These are phyloP conservation scores for Trichophyton mentagrophytes DNA, from an alignment of 2,329 filamentous ascomycete species.

Conservation along the genomic window DNA sequence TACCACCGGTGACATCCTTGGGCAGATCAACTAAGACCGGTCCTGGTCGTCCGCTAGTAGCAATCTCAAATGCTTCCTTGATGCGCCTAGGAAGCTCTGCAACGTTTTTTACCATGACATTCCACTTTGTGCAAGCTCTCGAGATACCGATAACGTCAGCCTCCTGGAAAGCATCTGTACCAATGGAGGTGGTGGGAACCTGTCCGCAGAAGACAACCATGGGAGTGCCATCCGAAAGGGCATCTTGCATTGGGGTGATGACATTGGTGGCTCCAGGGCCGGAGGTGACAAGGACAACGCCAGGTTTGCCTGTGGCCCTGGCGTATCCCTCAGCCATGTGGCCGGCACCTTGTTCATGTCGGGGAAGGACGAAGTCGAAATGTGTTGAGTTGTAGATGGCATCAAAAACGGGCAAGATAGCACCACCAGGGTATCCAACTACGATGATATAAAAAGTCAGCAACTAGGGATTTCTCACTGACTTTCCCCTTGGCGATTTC, in stretches of 20 bases:
- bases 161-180: slow-evolving; percentile 94
- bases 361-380: slow-evolving; percentile 89
- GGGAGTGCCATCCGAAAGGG: slow-evolving; percentile 85
- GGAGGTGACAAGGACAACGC: slow-evolving; percentile 92
- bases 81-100: slow-evolving; percentile 86
- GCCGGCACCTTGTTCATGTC: slow-evolving; percentile 93
- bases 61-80: slow-evolving; percentile 97
- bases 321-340: slow-evolving; percentile 99
- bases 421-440: slow-evolving; percentile 87
- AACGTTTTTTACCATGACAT: slow-evolving; percentile 93
- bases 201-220: slow-evolving; percentile 94
- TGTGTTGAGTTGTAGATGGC: slow-evolving; percentile 97
- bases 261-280: slow-evolving; percentile 95
- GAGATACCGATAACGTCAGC: slow-evolving; percentile 91
- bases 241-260: slow-evolving; percentile 91
- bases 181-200: slow-evolving; percentile 79
- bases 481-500: neutral
- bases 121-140: slow-evolving; percentile 95
- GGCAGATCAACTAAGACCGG: slow-evolving; percentile 92
- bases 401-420: slow-evolving; percentile 95
- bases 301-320: slow-evolving; percentile 80
- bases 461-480: neutral
- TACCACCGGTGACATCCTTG: slow-evolving; percentile 85
- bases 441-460: neutral
- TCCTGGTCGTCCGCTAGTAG: slow-evolving; percentile 82